Evolutionary conservation across 805 yeast species (phyloP).

Genomic region (Lachancea cidri): DNA sequence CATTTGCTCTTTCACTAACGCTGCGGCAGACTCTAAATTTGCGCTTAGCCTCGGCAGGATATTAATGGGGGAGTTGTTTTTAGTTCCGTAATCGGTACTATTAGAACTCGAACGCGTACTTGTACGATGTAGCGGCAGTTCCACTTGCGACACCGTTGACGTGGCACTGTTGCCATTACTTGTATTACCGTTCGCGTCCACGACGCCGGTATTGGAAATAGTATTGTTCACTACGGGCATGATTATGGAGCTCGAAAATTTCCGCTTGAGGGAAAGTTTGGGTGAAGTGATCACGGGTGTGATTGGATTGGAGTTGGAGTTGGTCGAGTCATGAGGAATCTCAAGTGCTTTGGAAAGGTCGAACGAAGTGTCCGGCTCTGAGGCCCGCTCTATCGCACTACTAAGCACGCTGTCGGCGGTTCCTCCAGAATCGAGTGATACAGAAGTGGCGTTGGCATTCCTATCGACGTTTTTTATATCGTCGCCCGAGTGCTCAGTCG

Average conservation of each 20-base stretch:
- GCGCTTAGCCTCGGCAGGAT: constrained; percentile 5
- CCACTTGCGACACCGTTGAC: background rate
- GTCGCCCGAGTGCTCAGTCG: background rate
- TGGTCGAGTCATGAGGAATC: constrained; percentile 15
- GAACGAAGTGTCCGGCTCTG: constrained; percentile 16
- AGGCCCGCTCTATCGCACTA: constrained; percentile 6
- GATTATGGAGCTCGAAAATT: constrained; percentile 17
- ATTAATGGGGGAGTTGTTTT: background rate
- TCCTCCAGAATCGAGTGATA: constrained; percentile 1
- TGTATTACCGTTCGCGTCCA: background rate
- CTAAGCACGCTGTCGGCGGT: constrained; percentile 4
- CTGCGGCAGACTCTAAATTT: constrained; percentile 8
- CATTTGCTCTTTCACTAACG: constrained; percentile 9
- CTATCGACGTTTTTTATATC: background rate
- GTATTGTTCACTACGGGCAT: constrained; percentile 5
- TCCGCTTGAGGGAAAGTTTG: constrained; percentile 19
- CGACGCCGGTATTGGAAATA: background rate
- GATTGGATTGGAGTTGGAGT: constrained; percentile 1
- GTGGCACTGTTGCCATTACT: background rate
- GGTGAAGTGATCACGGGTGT: constrained; percentile 13
- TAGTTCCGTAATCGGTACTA: background rate
- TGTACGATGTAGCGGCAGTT: constrained; percentile 4
- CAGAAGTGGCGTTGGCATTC: background rate
- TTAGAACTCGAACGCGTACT: background rate
- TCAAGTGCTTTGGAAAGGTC: constrained; percentile 30